Evolutionary conservation across 1,284 basidiomycete species (phyloP).

Genomic region (Takashimella koratensis): DNA sequence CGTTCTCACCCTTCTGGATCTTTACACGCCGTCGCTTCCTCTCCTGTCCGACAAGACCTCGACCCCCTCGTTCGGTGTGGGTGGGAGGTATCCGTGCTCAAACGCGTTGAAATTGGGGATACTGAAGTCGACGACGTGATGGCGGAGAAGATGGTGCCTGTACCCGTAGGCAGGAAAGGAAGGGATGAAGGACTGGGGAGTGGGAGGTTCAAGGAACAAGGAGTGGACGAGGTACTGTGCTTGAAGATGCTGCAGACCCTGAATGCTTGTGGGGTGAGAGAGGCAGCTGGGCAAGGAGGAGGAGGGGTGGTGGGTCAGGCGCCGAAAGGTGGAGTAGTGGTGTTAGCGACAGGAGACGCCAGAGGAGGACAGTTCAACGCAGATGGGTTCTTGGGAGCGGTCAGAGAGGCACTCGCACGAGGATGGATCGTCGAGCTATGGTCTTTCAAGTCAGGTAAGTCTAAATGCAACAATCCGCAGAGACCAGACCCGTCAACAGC

Average conservation of each 20-base stretch:
- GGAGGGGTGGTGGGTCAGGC: conserved; percentile 52
- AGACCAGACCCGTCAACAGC: not conserved
- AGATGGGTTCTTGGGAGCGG: conserved; percentile 78
- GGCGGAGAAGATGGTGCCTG: conserved; percentile 14
- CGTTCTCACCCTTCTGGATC: conserved; percentile 64
- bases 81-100: conserved; percentile 72
- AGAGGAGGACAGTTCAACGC: conserved; percentile 83
- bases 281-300: not conserved
- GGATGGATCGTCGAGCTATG: conserved; percentile 83
- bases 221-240: conserved; percentile 81
- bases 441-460: conserved; percentile 39
- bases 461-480: too few relatives aligned
- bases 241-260: conserved; percentile 79
- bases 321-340: conserved; percentile 62
- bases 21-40: conserved; percentile 65
- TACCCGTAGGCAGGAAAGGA: conserved; percentile 9
- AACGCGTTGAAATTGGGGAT: conserved; percentile 72
- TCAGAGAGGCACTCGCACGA: conserved; percentile 70
- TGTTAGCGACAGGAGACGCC: conserved; percentile 84
- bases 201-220: conserved; percentile 67
- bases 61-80: conserved; percentile 67
- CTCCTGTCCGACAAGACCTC: conserved; percentile 70
- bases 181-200: conserved; percentile 16
- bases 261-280: conserved; percentile 13
- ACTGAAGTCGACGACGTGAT: conserved; percentile 51